Percentiles rank a stretch among this genome's conserved stretches.
Conservation (phyloP, 345 rosid genomes). For the Laguncularia racemosa region DNA sequence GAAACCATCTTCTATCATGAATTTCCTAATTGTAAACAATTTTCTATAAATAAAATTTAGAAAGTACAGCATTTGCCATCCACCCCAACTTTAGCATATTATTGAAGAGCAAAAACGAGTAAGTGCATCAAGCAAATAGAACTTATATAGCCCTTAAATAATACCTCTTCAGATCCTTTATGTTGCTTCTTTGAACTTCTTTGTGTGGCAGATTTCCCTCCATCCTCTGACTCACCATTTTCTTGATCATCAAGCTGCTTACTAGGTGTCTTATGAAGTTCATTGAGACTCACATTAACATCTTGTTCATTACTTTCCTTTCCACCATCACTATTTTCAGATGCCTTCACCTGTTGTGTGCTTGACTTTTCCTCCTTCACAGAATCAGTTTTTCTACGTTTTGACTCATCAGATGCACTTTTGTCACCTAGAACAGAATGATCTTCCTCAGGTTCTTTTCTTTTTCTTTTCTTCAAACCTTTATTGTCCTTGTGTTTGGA, state of each 20-base stretch:
- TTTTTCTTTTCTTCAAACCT: slow-evolving; percentile 71
- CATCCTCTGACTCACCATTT: slow-evolving; percentile 31
- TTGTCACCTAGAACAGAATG: slow-evolving; percentile 17
- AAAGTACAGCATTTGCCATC: no score
- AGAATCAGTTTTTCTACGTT: slow-evolving; percentile 39
- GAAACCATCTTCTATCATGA: no score
- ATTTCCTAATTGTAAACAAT: no score
- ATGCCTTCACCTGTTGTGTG: slow-evolving; percentile 13
- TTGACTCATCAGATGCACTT: slow-evolving; percentile 40
- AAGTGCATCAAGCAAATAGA: background rate
- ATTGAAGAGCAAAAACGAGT: background rate
- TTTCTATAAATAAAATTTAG: no score
- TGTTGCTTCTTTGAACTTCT: slow-evolving; percentile 30
- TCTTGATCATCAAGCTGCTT: slow-evolving; percentile 19
- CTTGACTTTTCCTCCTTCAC: slow-evolving; percentile 17
- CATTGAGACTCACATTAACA: slow-evolving; percentile 1
- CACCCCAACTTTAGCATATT: background rate
- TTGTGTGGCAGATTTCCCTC: slow-evolving; percentile 26
- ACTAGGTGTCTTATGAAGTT: slow-evolving; percentile 18
- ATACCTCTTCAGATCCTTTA: slow-evolving; percentile 60
- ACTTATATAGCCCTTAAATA: background rate
- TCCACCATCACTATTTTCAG: slow-evolving; percentile 15
- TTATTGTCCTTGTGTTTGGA: slow-evolving; percentile 16
- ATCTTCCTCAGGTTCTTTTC: slow-evolving; percentile 40
- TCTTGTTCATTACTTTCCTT: slow-evolving; percentile 2